These are phyloP conservation scores for Plasmodium yoelii DNA, from an alignment of 169 alveolate species.

Conservation along the genomic window DNA sequence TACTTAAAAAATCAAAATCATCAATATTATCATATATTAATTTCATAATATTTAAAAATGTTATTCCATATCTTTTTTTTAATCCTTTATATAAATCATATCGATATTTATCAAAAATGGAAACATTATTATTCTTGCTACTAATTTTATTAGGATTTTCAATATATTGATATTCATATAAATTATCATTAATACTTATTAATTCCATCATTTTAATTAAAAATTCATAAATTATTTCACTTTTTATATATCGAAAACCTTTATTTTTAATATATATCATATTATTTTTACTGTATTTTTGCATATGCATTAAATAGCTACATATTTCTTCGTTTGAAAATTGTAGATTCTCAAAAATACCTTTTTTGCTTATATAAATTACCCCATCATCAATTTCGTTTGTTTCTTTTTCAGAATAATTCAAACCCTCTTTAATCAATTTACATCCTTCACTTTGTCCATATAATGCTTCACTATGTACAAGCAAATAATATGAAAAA, in stretches of 20 bases:
- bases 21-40: slow-evolving; percentile 37
- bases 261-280: slow-evolving; percentile 44
- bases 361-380: slow-evolving; percentile 52
- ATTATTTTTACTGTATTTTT: slow-evolving; percentile 67
- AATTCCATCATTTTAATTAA: slow-evolving; percentile 55
- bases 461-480: slow-evolving; percentile 23
- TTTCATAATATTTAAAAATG: slow-evolving; percentile 28
- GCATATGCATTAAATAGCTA: slow-evolving; percentile 66
- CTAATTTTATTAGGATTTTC: not conserved
- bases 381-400: slow-evolving; percentile 40
- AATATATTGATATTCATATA: slow-evolving; percentile 37
- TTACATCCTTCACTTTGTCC: not conserved
- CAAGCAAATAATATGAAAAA: slow-evolving; percentile 41
- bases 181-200: slow-evolving; percentile 53
- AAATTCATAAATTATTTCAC: slow-evolving; percentile 63
- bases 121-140: not conserved
- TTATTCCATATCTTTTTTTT: slow-evolving; percentile 52
- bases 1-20: slow-evolving; percentile 50
- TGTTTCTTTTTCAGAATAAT: not conserved
- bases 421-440: not conserved
- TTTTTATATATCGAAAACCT: slow-evolving; percentile 62
- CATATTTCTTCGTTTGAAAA: slow-evolving; percentile 70
- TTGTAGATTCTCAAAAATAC: slow-evolving; percentile 56
- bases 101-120: slow-evolving; percentile 19
- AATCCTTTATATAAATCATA: slow-evolving; percentile 29